These are phyloP conservation scores for Apiospora pterosperma DNA, from an alignment of 2,329 filamentous ascomycete species.

Conservation along the genomic window DNA sequence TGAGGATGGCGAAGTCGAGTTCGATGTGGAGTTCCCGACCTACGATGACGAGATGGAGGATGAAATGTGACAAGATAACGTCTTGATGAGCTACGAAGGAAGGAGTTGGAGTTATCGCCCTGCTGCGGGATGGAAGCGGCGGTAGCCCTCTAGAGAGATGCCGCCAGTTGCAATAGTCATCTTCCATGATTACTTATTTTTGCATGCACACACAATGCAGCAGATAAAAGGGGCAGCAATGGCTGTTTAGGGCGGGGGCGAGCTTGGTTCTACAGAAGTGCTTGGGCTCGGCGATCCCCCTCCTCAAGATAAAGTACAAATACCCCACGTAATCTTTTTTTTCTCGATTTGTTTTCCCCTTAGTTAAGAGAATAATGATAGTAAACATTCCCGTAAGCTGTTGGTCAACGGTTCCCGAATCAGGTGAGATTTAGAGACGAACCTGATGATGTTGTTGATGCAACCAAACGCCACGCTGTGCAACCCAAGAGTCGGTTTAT, in stretches of 20 bases:
- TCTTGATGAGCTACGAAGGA: conserved; percentile 2
- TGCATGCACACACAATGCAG: not conserved
- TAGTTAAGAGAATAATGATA: too few species aligned
- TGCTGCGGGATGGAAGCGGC: not conserved
- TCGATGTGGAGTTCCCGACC: conserved; percentile 43
- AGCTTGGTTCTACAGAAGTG: not conserved
- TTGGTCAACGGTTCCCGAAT: too few species aligned
- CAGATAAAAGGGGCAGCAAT: not conserved
- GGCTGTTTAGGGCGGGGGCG: not conserved
- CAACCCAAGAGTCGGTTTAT: not conserved
- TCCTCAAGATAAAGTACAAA: not conserved
- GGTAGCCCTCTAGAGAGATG: not conserved
- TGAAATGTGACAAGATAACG: conserved; percentile 13
- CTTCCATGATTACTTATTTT: not conserved
- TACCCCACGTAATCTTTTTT: not conserved
- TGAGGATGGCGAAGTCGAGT: conserved; percentile 35
- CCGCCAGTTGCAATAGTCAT: not conserved
- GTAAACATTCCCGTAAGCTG: too few species aligned
- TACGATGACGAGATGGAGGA: conserved; percentile 39
- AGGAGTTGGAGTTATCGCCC: not conserved
- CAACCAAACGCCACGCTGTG: not conserved
- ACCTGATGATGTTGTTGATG: not conserved
- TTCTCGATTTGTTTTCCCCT: too few species aligned
- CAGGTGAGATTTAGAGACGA: not conserved
- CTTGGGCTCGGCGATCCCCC: not conserved